Percentiles rank a stretch among this genome's conserved stretches.
phyloP scores from a whole-genome alignment of 805 yeast genomes.

The Wickerhamomyces kurtzmanii region DNA sequence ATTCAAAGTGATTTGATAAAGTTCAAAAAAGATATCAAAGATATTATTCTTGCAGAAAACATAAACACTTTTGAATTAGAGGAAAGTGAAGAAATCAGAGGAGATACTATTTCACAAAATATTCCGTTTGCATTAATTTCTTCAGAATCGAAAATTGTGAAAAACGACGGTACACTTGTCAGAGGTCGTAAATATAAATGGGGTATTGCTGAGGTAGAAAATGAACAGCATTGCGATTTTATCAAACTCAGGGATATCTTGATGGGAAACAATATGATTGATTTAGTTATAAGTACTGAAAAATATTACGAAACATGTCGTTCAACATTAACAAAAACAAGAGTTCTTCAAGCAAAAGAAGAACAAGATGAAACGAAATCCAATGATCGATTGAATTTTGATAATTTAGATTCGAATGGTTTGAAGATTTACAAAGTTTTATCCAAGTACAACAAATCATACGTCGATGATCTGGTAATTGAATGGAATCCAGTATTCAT shows the following conservation, averaged over 20 bases:
- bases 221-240: constrained; percentile 72
- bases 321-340: constrained; percentile 39
- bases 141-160: constrained; percentile 39
- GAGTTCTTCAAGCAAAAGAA: constrained; percentile 22
- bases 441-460: constrained; percentile 22
- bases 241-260: constrained; percentile 50
- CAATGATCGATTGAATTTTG: constrained; percentile 12
- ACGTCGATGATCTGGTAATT: constrained; percentile 28
- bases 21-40: constrained; percentile 44
- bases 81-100: constrained; percentile 24
- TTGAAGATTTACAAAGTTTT: constrained; percentile 28
- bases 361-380: constrained; percentile 3
- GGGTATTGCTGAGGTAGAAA: constrained; percentile 84
- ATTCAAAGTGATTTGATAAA: constrained; percentile 42
- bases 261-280: constrained; percentile 65
- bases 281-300: constrained; percentile 69
- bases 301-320: constrained; percentile 67
- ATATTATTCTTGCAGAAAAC: constrained; percentile 38
- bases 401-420: constrained; percentile 18
- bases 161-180: constrained; percentile 36
- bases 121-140: constrained; percentile 72
- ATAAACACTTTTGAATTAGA: constrained; percentile 50
- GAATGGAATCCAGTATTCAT: constrained; percentile 37
- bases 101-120: constrained; percentile 23
- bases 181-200: constrained; percentile 74